A percentile compares a stretch with the other conserved stretches of the same genome.
Evolutionary conservation across 768 basidiomycete species (phyloP).

Genomic region (Lactarius pseudohatsudake): DNA sequence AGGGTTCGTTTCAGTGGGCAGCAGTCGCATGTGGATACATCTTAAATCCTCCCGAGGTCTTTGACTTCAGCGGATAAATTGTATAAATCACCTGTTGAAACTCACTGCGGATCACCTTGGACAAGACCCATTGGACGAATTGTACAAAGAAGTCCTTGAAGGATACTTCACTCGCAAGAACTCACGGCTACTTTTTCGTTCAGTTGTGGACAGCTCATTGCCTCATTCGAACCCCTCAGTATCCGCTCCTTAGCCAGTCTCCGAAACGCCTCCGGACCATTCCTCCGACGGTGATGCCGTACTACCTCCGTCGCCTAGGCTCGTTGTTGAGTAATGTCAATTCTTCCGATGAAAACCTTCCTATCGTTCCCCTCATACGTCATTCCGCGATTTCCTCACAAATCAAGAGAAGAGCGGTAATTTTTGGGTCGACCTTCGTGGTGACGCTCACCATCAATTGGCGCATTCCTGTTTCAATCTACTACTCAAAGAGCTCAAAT

Average conservation of each 20-base stretch:
- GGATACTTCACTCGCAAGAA: no score
- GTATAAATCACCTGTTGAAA: no score
- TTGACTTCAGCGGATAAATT: no score
- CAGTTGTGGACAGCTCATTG: background rate
- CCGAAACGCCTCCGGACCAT: background rate
- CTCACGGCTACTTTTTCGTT: background rate
- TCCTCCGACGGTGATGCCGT: background rate
- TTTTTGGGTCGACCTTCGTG: background rate
- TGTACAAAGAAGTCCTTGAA: no score
- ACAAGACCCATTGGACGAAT: background rate
- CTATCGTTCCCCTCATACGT: background rate
- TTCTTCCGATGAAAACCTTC: background rate
- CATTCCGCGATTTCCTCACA: conserved; percentile 7
- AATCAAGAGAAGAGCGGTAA: background rate
- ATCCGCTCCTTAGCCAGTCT: background rate
- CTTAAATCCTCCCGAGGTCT: background rate
- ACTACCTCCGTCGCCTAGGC: background rate
- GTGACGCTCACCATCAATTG: background rate
- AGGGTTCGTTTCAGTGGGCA: background rate
- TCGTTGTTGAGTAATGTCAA: conserved; percentile 7
- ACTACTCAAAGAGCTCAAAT: background rate
- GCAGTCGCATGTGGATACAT: background rate
- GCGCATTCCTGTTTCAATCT: background rate
- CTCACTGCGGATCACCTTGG: background rate
- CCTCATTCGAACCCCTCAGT: background rate